phyloP scores from a whole-genome alignment of 148 eudicot genomes.

The Camellia japonica region DNA sequence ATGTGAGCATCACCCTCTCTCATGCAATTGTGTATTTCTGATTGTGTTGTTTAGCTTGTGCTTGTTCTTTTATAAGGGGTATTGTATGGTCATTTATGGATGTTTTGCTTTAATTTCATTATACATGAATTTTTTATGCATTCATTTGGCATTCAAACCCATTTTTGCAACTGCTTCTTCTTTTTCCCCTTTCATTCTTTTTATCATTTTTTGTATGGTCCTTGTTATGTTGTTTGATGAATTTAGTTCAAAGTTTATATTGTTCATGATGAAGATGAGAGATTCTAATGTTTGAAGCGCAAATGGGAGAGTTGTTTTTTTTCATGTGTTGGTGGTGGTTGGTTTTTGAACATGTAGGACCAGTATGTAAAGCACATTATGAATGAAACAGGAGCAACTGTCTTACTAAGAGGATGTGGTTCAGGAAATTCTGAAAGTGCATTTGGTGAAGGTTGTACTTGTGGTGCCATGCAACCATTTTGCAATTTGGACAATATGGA shows the following conservation, averaged over 20 bases:
- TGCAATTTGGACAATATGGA: conserved; percentile 6
- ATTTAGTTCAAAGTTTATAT: conserved; percentile 16
- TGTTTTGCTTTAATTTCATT: neutral
- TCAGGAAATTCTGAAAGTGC: conserved; percentile 54
- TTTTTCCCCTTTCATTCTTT: conserved; percentile 1
- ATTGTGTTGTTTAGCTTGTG: neutral
- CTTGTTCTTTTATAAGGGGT: neutral
- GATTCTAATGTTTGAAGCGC: conserved; percentile 82
- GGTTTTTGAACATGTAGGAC: conserved; percentile 85
- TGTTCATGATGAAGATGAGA: conserved; percentile 40
- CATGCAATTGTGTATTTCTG: neutral
- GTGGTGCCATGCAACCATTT: conserved; percentile 4
- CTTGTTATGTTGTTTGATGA: neutral
- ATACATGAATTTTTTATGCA: conserved; percentile 12
- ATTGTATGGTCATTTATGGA: neutral
- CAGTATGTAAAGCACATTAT: conserved; percentile 98
- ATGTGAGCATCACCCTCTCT: conserved; percentile 58
- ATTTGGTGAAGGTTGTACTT: conserved; percentile 58
- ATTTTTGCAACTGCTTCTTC: conserved; percentile 3
- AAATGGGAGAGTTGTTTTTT: conserved; percentile 76
- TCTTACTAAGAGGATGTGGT: conserved; percentile 76
- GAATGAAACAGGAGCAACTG: conserved; percentile 98
- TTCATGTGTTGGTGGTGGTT: conserved; percentile 66
- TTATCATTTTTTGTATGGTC: neutral
- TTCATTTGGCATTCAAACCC: neutral